A percentile compares a stretch with the other conserved stretches of the same genome.
Conservation (phyloP, 495 filamentous ascomycete species). For the Schizothecium vesticola region DNA sequence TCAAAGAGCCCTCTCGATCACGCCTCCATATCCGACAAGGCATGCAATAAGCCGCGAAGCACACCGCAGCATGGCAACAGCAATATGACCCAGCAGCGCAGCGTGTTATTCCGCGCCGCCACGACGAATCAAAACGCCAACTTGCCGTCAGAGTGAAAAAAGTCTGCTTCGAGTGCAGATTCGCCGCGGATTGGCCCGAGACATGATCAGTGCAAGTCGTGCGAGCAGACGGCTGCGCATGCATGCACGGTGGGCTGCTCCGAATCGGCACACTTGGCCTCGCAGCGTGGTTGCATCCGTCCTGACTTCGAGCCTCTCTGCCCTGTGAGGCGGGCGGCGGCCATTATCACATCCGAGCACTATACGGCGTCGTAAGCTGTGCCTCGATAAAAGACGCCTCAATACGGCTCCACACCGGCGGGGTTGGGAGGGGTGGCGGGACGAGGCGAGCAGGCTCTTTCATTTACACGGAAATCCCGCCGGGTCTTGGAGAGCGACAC, state of each 20-base stretch:
- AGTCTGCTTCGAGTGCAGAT: background rate
- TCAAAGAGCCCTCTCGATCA: background rate
- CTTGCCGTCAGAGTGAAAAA: background rate
- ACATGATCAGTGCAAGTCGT: background rate
- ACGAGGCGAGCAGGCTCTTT: conserved; percentile 1
- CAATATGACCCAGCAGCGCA: background rate
- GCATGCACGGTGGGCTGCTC: background rate
- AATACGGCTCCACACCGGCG: background rate
- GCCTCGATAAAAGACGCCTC: background rate
- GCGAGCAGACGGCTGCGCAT: background rate
- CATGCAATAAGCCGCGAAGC: background rate
- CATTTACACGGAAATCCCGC: conserved; percentile 7
- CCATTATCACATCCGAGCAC: conserved; percentile 3
- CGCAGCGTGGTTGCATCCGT: background rate
- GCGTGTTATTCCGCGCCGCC: background rate
- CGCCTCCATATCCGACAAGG: background rate
- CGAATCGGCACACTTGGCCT: background rate
- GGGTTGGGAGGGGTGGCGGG: conserved; percentile 1
- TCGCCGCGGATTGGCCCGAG: conserved; percentile 8
- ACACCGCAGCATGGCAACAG: background rate
- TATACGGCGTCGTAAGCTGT: conserved; percentile 3
- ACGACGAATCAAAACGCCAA: background rate
- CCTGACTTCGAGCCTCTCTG: background rate
- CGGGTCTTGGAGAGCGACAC: background rate
- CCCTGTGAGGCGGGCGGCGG: background rate